These are phyloP conservation scores for Suillus subalutaceus DNA, from an alignment of 768 basidiomycete genomes.

Conservation along the genomic window DNA sequence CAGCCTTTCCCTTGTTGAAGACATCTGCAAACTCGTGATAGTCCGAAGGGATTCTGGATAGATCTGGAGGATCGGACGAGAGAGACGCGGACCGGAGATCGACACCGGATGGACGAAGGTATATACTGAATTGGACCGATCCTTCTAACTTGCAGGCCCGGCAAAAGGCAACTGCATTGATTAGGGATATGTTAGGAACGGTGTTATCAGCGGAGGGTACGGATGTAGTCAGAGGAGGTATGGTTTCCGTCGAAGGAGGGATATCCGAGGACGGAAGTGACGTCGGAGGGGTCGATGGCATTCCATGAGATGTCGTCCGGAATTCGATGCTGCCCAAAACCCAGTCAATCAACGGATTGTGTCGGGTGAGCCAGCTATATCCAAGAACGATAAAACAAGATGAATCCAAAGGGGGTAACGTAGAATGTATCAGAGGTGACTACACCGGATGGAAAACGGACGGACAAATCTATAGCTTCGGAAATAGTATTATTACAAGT, in stretches of 20 bases:
- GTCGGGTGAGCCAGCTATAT: slow-evolving; percentile 13
- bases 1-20: too few species aligned
- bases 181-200: not conserved
- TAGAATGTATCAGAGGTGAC: slow-evolving; percentile 7
- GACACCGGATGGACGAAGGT: not conserved
- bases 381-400: slow-evolving; percentile 6
- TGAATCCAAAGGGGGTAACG: slow-evolving; percentile 10
- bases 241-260: not conserved
- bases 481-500: not conserved
- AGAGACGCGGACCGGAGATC: not conserved
- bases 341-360: not conserved
- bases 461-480: not conserved
- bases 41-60: too few species aligned
- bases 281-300: not conserved
- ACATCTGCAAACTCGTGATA: too few species aligned
- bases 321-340: not conserved
- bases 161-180: not conserved
- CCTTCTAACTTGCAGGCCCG: not conserved
- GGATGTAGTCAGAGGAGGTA: not conserved
- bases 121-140: not conserved
- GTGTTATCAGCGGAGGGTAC: not conserved
- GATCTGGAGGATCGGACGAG: accelerated
- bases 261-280: not conserved
- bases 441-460: not conserved
- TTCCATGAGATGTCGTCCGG: not conserved